Conservation (phyloP, 768 basidiomycete species). For the Lentinula raphanica region DNA sequence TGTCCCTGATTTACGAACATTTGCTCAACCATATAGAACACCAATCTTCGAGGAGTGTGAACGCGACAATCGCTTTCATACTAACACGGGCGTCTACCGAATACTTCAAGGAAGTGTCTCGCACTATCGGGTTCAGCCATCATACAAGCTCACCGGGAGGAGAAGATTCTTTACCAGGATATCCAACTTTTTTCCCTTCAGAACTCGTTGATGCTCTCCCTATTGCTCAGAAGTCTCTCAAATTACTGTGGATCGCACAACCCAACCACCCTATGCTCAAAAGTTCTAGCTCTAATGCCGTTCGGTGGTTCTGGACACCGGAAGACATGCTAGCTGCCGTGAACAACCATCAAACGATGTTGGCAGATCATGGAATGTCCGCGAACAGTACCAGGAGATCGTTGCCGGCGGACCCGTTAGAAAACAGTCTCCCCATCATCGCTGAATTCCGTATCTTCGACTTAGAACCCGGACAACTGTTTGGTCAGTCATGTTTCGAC, state of each 20-base stretch:
- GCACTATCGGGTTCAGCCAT: constrained; percentile 50
- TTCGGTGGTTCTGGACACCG: constrained; percentile 64
- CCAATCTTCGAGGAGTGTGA: constrained; percentile 42
- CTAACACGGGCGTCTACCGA: constrained; percentile 57
- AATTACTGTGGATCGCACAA: constrained; percentile 56
- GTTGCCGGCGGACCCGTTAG: neutral
- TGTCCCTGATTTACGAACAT: constrained; percentile 58
- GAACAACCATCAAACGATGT: constrained; percentile 15
- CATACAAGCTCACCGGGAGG: constrained; percentile 21
- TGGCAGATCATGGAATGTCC: neutral
- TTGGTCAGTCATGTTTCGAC: constrained; percentile 21
- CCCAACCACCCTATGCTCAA: constrained; percentile 59
- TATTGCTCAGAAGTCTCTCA: constrained; percentile 64
- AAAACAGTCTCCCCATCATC: constrained; percentile 30
- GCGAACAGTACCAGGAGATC: neutral
- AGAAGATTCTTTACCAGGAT: constrained; percentile 29
- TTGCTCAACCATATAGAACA: constrained; percentile 50
- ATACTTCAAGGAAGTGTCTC: constrained; percentile 55
- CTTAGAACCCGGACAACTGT: constrained; percentile 52
- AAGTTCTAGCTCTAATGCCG: constrained; percentile 17
- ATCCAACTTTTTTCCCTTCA: constrained; percentile 61
- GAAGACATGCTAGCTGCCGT: constrained; percentile 48
- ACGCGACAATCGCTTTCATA: constrained; percentile 61
- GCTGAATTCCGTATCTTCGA: constrained; percentile 54
- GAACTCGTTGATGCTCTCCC: constrained; percentile 48